phyloP scores from a whole-genome alignment of 2,329 filamentous ascomycete species.

The Colletotrichum aenigma region DNA sequence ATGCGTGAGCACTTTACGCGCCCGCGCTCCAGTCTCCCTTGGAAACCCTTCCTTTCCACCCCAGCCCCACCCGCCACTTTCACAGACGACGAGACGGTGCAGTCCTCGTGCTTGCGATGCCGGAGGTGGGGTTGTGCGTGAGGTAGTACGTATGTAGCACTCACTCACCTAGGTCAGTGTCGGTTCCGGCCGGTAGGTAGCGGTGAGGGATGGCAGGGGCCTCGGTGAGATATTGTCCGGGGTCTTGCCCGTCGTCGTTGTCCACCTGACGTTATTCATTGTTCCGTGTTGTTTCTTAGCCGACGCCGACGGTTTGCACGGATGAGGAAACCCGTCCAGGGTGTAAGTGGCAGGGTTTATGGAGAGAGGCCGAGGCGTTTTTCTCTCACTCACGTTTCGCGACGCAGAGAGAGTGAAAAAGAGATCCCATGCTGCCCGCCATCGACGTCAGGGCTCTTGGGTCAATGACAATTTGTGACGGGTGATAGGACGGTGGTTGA shows the following conservation, averaged over 20 bases:
- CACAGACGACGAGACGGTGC: background rate
- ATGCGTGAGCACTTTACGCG: background rate
- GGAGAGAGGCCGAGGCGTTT: background rate
- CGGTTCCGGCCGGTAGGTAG: background rate
- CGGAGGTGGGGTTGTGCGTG: background rate
- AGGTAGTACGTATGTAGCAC: background rate
- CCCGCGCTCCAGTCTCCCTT: background rate
- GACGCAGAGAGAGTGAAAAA: background rate
- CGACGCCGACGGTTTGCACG: background rate
- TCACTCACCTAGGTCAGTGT: background rate
- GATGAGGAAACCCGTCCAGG: background rate
- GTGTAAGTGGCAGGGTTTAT: background rate
- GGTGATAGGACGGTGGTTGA: background rate
- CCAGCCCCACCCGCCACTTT: background rate
- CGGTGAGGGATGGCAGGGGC: background rate
- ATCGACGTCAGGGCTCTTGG: background rate
- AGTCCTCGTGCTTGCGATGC: background rate
- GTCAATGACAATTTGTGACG: background rate
- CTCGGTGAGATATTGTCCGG: slow-evolving; percentile 5
- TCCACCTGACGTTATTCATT: background rate
- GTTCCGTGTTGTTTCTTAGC: background rate
- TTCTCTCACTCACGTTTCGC: background rate
- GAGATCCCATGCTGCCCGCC: background rate
- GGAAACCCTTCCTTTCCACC: background rate
- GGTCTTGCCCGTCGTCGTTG: background rate